Conservation (phyloP, 306 rosid species). For the Cucumis cinereus region DNA sequence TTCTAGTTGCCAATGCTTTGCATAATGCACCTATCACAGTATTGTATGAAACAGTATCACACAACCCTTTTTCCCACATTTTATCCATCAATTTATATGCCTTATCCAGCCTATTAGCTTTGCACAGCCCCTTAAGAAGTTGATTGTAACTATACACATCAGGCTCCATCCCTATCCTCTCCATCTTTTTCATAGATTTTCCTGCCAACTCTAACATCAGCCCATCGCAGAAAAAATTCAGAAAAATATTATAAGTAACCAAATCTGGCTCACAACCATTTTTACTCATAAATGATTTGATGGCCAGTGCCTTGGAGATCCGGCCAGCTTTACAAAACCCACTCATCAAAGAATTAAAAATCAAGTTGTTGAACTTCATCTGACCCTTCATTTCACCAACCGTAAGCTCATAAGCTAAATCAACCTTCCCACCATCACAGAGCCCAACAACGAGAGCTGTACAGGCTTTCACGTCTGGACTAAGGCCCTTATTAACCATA, state of each 20-base stretch:
- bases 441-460: slow-evolving; percentile 66
- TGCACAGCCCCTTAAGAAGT: slow-evolving; percentile 64
- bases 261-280: slow-evolving; percentile 70
- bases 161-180: slow-evolving; percentile 53
- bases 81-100: slow-evolving; percentile 45
- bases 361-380: slow-evolving; percentile 32
- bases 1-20: slow-evolving; percentile 29
- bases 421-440: slow-evolving; percentile 61
- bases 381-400: slow-evolving; percentile 45
- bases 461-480: slow-evolving; percentile 51
- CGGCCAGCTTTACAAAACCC: slow-evolving; percentile 64
- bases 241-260: slow-evolving; percentile 67
- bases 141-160: slow-evolving; percentile 72
- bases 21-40: slow-evolving; percentile 59
- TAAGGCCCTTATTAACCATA: slow-evolving; percentile 43
- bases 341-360: slow-evolving; percentile 55
- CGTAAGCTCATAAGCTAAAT: slow-evolving; percentile 76
- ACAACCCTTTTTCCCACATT: slow-evolving; percentile 53
- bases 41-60: slow-evolving; percentile 75
- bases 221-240: slow-evolving; percentile 71
- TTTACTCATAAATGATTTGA: slow-evolving; percentile 55
- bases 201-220: slow-evolving; percentile 50
- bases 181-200: slow-evolving; percentile 53
- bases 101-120: slow-evolving; percentile 40
- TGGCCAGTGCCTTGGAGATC: slow-evolving; percentile 56